phyloP scores from a whole-genome alignment of 2,329 filamentous ascomycete genomes.

The Ascomycota sp. region DNA sequence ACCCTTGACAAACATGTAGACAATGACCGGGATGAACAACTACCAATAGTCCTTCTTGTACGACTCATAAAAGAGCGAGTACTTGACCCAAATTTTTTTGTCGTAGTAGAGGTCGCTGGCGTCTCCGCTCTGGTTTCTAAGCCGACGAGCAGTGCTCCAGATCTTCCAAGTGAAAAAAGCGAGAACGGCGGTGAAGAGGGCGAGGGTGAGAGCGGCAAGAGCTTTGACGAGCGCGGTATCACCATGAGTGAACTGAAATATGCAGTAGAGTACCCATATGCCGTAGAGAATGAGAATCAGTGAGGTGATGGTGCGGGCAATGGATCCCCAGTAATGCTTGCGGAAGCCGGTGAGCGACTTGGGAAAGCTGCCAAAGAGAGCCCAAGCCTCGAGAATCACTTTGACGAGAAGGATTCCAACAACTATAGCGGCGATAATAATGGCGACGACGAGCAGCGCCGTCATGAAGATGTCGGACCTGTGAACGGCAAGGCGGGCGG shows the following conservation, averaged over 20 bases:
- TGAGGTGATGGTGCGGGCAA: slow-evolving; percentile 74
- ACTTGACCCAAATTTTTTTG: slow-evolving; percentile 82
- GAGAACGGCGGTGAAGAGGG: slow-evolving; percentile 62
- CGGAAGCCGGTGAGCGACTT: slow-evolving; percentile 64
- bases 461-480: slow-evolving; percentile 93
- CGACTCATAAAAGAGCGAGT: slow-evolving; percentile 91
- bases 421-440: slow-evolving; percentile 64
- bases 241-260: slow-evolving; percentile 84
- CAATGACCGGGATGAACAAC: slow-evolving; percentile 75
- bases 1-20: slow-evolving; percentile 83
- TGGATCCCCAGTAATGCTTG: slow-evolving; percentile 87
- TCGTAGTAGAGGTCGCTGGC: slow-evolving; percentile 59
- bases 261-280: slow-evolving; percentile 85
- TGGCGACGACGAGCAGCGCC: slow-evolving; percentile 70
- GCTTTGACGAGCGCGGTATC: slow-evolving; percentile 86
- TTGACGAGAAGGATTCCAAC: slow-evolving; percentile 80
- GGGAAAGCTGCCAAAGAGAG: slow-evolving; percentile 74
- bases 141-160: slow-evolving; percentile 50
- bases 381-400: slow-evolving; percentile 77
- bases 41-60: slow-evolving; percentile 95
- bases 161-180: slow-evolving; percentile 72
- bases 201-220: slow-evolving; percentile 65
- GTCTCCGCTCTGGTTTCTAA: slow-evolving; percentile 60
- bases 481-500: slow-evolving; percentile 69
- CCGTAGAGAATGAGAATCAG: slow-evolving; percentile 85